Base-by-base conservation (phyloP, 495 filamentous ascomycete species). In the Aspergillus conjunctus region DNA sequence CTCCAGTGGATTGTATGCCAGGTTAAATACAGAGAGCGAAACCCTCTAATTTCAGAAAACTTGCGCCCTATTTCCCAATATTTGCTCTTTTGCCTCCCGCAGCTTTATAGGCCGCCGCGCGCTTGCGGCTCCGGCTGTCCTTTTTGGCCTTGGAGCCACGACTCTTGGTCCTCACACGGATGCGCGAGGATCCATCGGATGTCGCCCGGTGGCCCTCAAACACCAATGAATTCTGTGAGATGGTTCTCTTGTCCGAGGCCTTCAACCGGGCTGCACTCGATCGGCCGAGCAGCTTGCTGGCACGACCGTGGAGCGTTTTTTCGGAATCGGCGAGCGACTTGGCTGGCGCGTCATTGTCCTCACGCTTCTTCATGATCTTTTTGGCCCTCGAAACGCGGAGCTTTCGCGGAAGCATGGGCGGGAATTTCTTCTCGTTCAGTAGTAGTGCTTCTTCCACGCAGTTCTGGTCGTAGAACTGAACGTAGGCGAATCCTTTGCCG, bases 401-500 rank as follows among this genome's bases (percentile, higher is more conserved):
- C 59, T 88, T 87, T 8, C 95, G 86, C 33, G 95, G 94, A 12
- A 97, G 83, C 81, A 96, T 86, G 0, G 93, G 93, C 9, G 92
- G 92, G 72, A 92, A 97, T 61, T 90, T 93, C 81, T 97, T 95
- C 33, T 85, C 93, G 62, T 96, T 83, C 60, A 91, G 82, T 32
- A 94, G 79, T 9, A 99, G 80, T 2, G 95, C 93, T 33, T 88
- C 85, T 70, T 99, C 95, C 26, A 98, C 93, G 17, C 86, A 78
- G 69, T 93, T 97, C 26, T 78, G 81, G 65, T 97, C 90, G 83
- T 93, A 73, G 73, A 98, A 99, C 67, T 99, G 95, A 34, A 99
- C 92, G 66, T 99, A 99, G 20, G 95, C 95, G 72, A 99, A 91
- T 14, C 95, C 95, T 73, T 99, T 98, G 49, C 94, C 92, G 49